Percentiles rank a stretch among this genome's conserved stretches.
Evolutionary conservation across 2,329 filamentous ascomycete genomes (phyloP).

Genomic region (Botrytis elliptica): DNA sequence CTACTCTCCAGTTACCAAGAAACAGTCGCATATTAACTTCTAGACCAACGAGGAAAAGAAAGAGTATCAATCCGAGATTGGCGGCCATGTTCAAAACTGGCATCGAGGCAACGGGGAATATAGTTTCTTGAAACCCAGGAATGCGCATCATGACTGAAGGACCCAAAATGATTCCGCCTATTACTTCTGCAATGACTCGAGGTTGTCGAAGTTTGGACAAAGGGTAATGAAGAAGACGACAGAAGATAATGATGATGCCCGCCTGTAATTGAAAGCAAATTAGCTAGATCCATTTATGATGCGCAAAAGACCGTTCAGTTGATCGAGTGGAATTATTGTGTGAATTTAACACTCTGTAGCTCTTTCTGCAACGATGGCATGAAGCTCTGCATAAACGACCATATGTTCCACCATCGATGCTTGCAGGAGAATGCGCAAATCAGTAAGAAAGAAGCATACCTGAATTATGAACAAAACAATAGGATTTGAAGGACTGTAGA

Average conservation of each 20-base stretch:
- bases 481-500: constrained; percentile 62
- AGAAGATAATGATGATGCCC: constrained; percentile 72
- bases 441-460: constrained; percentile 43
- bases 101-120: constrained; percentile 76
- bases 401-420: neutral
- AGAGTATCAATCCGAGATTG: constrained; percentile 79
- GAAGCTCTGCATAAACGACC: neutral
- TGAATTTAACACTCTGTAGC: neutral
- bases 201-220: constrained; percentile 76
- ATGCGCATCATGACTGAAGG: constrained; percentile 87
- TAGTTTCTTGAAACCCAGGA: constrained; percentile 70
- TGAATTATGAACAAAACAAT: constrained; percentile 70
- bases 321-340: neutral
- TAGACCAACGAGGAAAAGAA: constrained; percentile 83
- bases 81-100: constrained; percentile 74
- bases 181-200: constrained; percentile 79
- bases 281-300: neutral
- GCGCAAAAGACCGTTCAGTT: neutral
- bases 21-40: constrained; percentile 82
- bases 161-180: constrained; percentile 80
- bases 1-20: constrained; percentile 75
- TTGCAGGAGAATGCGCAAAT: neutral
- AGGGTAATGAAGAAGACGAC: constrained; percentile 72
- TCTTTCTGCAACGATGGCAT: neutral
- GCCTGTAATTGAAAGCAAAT: constrained; percentile 46